phyloP scores from a whole-genome alignment of 1,284 basidiomycete species.

The Fomitopsis schrenkii region DNA sequence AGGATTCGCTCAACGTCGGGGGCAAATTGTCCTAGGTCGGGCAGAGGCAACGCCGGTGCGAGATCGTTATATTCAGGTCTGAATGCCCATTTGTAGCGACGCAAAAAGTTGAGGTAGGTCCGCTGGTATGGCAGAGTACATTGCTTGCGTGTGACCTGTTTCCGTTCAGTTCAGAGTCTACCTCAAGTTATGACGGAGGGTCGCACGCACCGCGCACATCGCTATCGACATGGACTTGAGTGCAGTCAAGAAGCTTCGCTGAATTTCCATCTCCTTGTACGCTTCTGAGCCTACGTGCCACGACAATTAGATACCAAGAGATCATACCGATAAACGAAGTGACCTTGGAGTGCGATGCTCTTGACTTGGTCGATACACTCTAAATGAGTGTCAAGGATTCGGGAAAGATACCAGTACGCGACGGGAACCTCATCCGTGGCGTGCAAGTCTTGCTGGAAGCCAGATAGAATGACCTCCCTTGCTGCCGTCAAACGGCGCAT shows the following conservation, averaged over 20 bases:
- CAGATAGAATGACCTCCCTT: slow-evolving; percentile 67
- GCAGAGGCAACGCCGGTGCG: slow-evolving; percentile 12
- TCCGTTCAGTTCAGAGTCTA: neutral
- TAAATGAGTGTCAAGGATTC: slow-evolving; percentile 54
- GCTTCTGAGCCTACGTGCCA: slow-evolving; percentile 37
- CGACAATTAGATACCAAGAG: neutral
- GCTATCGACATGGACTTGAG: slow-evolving; percentile 49
- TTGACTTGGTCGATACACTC: slow-evolving; percentile 47
- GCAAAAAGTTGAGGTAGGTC: slow-evolving; percentile 46
- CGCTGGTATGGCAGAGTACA: slow-evolving; percentile 31
- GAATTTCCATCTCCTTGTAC: slow-evolving; percentile 44
- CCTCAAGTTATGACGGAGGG: slow-evolving; percentile 18
- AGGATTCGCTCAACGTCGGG: slow-evolving; percentile 6
- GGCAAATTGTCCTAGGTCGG: slow-evolving; percentile 11
- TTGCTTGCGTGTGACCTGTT: slow-evolving; percentile 33
- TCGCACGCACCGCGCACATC: slow-evolving; percentile 31
- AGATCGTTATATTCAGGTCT: slow-evolving; percentile 32
- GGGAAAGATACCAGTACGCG: slow-evolving; percentile 69
- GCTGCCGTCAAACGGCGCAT: slow-evolving; percentile 58
- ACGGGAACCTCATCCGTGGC: slow-evolving; percentile 60
- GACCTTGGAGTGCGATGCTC: slow-evolving; percentile 35
- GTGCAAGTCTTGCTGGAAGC: slow-evolving; percentile 77
- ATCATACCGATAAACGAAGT: neutral
- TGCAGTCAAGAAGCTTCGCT: slow-evolving; percentile 46
- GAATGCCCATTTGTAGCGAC: slow-evolving; percentile 76